These are phyloP conservation scores for Plectosphaerella plurivora DNA, from an alignment of 2,329 filamentous ascomycete species.

Conservation along the genomic window DNA sequence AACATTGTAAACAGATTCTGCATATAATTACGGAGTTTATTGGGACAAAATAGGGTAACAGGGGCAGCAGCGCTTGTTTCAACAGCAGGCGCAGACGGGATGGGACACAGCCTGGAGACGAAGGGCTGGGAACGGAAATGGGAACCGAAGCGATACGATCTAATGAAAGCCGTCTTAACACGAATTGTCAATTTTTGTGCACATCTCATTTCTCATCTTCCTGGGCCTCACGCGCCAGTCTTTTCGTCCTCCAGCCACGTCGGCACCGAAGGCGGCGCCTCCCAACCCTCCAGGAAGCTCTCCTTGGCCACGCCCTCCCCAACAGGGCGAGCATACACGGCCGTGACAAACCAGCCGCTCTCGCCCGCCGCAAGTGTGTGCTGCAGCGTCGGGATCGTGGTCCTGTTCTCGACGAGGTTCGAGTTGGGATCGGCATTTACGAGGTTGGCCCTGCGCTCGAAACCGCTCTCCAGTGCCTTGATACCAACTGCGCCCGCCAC, in stretches of 20 bases:
- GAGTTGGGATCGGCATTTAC: conserved; percentile 76
- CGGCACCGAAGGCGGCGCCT: conserved; percentile 52
- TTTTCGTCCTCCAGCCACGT: conserved; percentile 56
- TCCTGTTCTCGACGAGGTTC: conserved; percentile 69
- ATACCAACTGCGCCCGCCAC: conserved; percentile 47
- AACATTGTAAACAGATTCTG: neutral
- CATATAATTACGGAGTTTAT: neutral
- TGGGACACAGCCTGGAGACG: neutral
- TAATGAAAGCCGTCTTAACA: neutral
- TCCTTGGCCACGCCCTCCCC: conserved; percentile 45
- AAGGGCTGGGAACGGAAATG: neutral
- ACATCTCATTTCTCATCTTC: no score
- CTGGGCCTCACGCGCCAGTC: conserved; percentile 10
- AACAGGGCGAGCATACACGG: conserved; percentile 65
- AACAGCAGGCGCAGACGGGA: neutral
- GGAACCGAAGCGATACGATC: neutral
- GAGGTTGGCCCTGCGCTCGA: conserved; percentile 53
- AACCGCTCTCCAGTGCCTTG: conserved; percentile 47
- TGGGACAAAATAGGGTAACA: neutral
- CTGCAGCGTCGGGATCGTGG: conserved; percentile 66
- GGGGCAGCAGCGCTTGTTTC: neutral
- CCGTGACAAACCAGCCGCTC: conserved; percentile 63
- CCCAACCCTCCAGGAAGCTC: conserved; percentile 58
- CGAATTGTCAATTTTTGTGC: neutral
- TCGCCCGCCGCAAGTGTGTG: conserved; percentile 54